phyloP scores from a whole-genome alignment of 441 rosid genomes.

The Pelargonium australe region DNA sequence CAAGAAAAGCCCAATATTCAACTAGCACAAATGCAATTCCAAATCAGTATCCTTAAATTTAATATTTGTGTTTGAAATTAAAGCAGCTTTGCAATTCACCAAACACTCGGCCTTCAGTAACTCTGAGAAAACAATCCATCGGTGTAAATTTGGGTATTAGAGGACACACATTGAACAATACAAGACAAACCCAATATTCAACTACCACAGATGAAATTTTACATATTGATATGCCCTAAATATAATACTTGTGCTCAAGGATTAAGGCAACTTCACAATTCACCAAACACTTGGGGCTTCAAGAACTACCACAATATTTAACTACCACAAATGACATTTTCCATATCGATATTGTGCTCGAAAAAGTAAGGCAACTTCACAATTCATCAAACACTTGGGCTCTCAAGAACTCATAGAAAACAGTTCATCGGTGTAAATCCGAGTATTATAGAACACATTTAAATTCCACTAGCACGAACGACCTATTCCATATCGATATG shows the following conservation, averaged over 20 bases:
- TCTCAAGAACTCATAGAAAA: constrained; percentile 60
- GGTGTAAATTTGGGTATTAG: background rate
- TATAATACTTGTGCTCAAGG: constrained; percentile 74
- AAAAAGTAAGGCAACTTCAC: constrained; percentile 59
- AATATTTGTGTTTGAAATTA: too few relatives aligned
- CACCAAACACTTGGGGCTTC: too few relatives aligned
- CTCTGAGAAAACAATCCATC: constrained; percentile 3
- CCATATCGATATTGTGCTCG: too few relatives aligned
- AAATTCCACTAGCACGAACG: too few relatives aligned
- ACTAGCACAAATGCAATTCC: too few relatives aligned
- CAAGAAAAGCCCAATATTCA: background rate
- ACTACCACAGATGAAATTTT: background rate
- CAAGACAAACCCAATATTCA: background rate
- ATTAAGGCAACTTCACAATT: constrained; percentile 20
- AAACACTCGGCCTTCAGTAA: background rate
- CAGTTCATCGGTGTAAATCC: background rate
- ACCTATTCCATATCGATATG: too few relatives aligned
- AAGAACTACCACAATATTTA: too few relatives aligned
- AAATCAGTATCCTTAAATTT: too few relatives aligned
- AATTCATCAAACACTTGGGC: constrained; percentile 96
- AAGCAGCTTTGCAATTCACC: too few relatives aligned
- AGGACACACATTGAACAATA: background rate
- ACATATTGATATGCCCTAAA: too few relatives aligned
- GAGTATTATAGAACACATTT: too few relatives aligned
- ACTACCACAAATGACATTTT: too few relatives aligned